phyloP scores from a whole-genome alignment of 176 grass and related monocot genomes.

The Chrysopogon serrulatus region DNA sequence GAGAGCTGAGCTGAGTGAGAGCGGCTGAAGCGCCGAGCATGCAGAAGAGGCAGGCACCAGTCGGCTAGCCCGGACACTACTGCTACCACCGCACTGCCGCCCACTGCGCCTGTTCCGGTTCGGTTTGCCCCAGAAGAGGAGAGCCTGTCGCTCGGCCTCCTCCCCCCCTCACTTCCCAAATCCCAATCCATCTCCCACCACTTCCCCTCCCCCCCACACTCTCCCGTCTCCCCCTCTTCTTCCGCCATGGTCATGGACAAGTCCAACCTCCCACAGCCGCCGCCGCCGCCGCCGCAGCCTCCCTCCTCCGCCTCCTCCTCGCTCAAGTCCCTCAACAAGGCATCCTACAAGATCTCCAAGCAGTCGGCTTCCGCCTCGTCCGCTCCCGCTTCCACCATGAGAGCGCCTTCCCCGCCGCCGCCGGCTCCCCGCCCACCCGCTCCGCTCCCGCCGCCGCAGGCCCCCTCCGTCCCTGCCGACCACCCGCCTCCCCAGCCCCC shows the following conservation, averaged over 20 bases:
- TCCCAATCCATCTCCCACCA: conserved; percentile 21
- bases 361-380: conserved; percentile 18
- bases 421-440: conserved; percentile 10
- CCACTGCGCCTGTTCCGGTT: background rate
- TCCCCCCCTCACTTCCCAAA: background rate
- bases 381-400: conserved; percentile 12
- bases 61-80: no score
- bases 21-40: no score
- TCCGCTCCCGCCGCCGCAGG: background rate
- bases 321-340: conserved; percentile 67
- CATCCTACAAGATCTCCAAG: conserved; percentile 98
- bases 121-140: background rate
- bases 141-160: background rate
- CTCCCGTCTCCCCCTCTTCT: background rate
- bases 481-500: conserved; percentile 69
- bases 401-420: conserved; percentile 26
- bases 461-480: conserved; percentile 4
- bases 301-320: conserved; percentile 17
- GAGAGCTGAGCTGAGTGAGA: no score
- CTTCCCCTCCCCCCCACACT: background rate
- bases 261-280: conserved; percentile 24
- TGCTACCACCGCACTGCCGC: background rate
- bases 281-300: background rate
- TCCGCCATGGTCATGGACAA: conserved; percentile 38
- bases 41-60: no score